These are phyloP conservation scores for Trametes punicea DNA, from an alignment of 768 basidiomycete genomes.

Conservation along the genomic window DNA sequence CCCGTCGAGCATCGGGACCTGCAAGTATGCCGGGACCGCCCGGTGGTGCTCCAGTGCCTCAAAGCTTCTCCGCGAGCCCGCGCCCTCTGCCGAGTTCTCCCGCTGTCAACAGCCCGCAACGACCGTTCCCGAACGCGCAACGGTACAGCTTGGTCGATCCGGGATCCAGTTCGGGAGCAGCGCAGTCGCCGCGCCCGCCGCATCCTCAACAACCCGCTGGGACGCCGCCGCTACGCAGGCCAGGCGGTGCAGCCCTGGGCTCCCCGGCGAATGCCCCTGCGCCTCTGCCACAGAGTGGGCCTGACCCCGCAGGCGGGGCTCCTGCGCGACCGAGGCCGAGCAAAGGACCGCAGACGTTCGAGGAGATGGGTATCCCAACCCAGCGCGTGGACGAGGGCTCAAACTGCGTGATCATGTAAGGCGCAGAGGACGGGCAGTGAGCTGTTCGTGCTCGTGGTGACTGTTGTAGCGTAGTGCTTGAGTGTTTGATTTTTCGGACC, in stretches of 20 bases:
- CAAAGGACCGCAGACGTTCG: constrained; percentile 73
- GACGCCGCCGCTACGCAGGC: constrained; percentile 15
- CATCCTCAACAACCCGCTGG: constrained; percentile 5
- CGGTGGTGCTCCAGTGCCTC: not conserved
- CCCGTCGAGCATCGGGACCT: not conserved
- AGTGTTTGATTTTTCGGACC: too few relatives aligned
- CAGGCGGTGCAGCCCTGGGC: not conserved
- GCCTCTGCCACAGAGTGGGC: not conserved
- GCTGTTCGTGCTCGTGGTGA: too few relatives aligned
- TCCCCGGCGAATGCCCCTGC: not conserved
- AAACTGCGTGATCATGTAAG: constrained; percentile 85
- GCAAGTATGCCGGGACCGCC: not conserved
- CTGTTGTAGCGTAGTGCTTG: too few relatives aligned
- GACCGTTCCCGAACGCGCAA: not conserved
- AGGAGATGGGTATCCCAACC: constrained; percentile 89
- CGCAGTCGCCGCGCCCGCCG: constrained; percentile 13
- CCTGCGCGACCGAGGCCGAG: constrained; percentile 19
- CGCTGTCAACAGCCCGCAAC: not conserved
- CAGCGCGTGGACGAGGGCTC: constrained; percentile 68
- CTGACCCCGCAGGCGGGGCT: not conserved
- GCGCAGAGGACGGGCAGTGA: not conserved
- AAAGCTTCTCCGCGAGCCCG: constrained; percentile 3
- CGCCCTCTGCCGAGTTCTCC: not conserved
- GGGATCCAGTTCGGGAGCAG: not conserved
- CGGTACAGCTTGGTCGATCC: constrained; percentile 4